phyloP scores from a whole-genome alignment of 169 alveolate species.

The Eimeria falciformis region DNA sequence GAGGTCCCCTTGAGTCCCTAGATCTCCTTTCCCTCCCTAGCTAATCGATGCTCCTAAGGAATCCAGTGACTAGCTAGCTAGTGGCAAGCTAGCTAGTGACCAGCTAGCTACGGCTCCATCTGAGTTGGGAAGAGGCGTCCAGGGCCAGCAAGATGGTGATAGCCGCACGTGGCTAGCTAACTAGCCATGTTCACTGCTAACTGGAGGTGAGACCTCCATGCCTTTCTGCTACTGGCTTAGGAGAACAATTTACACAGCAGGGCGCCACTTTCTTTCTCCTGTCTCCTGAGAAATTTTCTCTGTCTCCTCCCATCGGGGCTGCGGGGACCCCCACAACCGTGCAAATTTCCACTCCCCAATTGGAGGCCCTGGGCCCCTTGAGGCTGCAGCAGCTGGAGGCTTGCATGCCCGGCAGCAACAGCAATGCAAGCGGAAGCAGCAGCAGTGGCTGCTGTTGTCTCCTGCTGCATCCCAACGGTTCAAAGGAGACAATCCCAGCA shows the following conservation, averaged over 20 bases:
- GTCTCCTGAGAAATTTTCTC: background rate
- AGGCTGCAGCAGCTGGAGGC: background rate
- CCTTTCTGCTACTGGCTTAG: background rate
- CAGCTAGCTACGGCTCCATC: background rate
- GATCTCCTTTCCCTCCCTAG: too few relatives aligned
- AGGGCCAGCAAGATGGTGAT: background rate
- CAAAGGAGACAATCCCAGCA: background rate
- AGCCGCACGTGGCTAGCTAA: background rate
- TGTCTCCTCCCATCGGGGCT: constrained; percentile 18
- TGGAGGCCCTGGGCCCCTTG: background rate
- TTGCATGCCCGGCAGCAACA: background rate
- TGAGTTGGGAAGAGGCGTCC: too few relatives aligned
- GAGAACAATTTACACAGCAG: background rate
- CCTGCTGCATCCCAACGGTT: background rate
- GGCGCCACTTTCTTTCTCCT: background rate
- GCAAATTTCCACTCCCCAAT: background rate
- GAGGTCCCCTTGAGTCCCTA: too few relatives aligned
- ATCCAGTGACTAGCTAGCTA: background rate
- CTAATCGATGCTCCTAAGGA: background rate
- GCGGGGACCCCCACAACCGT: background rate
- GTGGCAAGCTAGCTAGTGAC: background rate
- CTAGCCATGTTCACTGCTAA: background rate
- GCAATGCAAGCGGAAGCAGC: background rate
- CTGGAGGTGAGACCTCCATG: background rate
- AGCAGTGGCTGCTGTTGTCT: constrained; percentile 1